Percentiles rank a stretch among this genome's conserved stretches.
Conservation (phyloP, 345 rosid species). For the Cardamine resedifolia region DNA sequence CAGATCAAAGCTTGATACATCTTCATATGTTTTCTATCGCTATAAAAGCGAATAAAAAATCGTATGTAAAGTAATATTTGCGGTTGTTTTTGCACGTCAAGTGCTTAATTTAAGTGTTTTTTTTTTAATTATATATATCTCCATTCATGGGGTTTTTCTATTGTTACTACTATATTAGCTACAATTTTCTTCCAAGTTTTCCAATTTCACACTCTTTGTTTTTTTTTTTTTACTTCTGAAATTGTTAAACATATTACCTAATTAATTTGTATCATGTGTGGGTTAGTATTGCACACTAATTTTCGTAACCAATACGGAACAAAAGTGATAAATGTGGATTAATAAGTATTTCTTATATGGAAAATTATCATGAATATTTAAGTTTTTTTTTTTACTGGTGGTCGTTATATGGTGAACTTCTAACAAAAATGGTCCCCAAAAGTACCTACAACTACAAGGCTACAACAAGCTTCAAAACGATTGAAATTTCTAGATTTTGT, state of each 20-base stretch:
- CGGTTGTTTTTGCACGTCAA: constrained; percentile 21
- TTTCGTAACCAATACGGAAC: too few species aligned
- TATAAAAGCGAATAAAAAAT: background rate
- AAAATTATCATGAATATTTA: too few species aligned
- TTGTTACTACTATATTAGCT: constrained; percentile 8
- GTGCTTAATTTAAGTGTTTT: background rate
- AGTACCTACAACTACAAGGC: too few species aligned
- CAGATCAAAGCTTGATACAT: constrained; percentile 54
- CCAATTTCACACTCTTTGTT: background rate
- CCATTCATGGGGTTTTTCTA: constrained; percentile 16
- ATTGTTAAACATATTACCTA: background rate
- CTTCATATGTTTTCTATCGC: background rate
- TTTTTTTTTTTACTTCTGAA: background rate
- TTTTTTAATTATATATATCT: background rate
- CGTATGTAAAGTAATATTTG: constrained; percentile 6
- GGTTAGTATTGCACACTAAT: background rate
- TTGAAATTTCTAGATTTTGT: too few species aligned
- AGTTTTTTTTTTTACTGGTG: too few species aligned
- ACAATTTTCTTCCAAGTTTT: constrained; percentile 1
- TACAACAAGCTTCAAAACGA: too few species aligned
- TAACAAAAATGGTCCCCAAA: too few species aligned
- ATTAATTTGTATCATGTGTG: background rate
- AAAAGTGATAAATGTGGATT: too few species aligned
- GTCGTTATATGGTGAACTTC: too few species aligned
- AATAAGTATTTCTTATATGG: too few species aligned